A percentile compares a stretch with the other conserved stretches of the same genome.
Evolutionary conservation across 441 rosid species (phyloP).

Genomic region (Omphalea diandra): DNA sequence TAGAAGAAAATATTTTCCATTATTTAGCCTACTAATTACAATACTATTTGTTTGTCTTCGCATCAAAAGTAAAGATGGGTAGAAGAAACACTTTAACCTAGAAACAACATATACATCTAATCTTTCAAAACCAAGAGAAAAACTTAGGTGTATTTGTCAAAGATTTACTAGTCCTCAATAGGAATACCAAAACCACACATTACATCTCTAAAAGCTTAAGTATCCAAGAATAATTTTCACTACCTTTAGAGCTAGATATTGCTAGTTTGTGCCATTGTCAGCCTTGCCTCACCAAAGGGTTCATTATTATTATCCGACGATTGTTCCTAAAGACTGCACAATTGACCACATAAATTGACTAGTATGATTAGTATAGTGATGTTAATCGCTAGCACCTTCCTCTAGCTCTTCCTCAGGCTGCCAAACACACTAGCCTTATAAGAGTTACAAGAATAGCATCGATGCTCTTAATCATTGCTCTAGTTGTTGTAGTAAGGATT

Average conservation of each 20-base stretch:
- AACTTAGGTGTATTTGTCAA: constrained; percentile 9
- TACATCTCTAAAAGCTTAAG: constrained; percentile 5
- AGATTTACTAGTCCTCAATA: constrained; percentile 11
- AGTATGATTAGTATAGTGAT: constrained; percentile 69
- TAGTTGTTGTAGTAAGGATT: constrained; percentile 57
- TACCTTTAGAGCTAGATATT: constrained; percentile 31
- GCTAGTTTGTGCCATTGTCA: constrained; percentile 75
- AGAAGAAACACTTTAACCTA: constrained; percentile 5
- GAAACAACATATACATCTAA: constrained; percentile 7
- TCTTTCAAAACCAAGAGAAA: not conserved
- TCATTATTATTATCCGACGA: constrained; percentile 71
- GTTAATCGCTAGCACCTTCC: constrained; percentile 85
- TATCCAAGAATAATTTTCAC: not conserved
- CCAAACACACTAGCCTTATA: constrained; percentile 95
- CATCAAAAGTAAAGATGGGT: constrained; percentile 12
- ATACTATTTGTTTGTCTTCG: not conserved
- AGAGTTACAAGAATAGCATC: constrained; percentile 74
- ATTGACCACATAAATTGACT: constrained; percentile 66
- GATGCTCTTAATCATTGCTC: constrained; percentile 63
- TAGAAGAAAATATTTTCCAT: not conserved
- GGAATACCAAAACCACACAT: constrained; percentile 12
- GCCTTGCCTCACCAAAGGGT: constrained; percentile 65
- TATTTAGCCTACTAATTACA: constrained; percentile 3
- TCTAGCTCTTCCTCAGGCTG: constrained; percentile 86
- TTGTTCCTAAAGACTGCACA: constrained; percentile 78